Evolutionary conservation across 345 rosid species (phyloP), one percentile per base, ranked within the genome.

Genomic region (Dimocarpus longan): DNA sequence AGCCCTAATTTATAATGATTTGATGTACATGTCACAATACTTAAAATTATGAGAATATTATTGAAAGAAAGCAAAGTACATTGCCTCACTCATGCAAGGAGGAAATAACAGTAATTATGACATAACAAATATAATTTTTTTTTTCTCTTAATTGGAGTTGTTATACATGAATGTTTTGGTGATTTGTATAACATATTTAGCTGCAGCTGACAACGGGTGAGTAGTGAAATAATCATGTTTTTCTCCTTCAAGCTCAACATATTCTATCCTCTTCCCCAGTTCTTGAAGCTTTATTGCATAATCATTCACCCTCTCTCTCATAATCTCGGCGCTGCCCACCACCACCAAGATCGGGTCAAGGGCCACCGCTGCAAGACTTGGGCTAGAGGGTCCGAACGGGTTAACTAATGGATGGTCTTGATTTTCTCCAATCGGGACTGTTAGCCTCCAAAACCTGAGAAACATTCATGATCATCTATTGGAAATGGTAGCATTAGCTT

Each of bases 341-440:
- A 76, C n/a, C 28, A 66, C 74, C 44, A 57, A 28, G 39, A 72
- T 59, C 21, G 70, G 80, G 12, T 56, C 70, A 2, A 66, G 74
- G 12, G 43, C 77, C 16, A 32, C 9, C 9, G 42, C 42, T 4
- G 52, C 74, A 12, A 81, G 73, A 77, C 42, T 57, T 3, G 74
- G 74, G 24, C 80, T 37, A 6, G 18, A 26, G 11, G 77, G 68
- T 15, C 80, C 70, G 54, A 66, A 72, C 6, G 77, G 84, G 48
- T 81, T 76, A 21, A 70, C 73, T 12, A 71, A 32, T 0, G 68
- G 80, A 24, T 71, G 50, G 54, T 81, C 83, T 56, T 65, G 68
- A 6, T 26, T 71, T 8, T n/a, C 21, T 54, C 73, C 65, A 0
- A 54, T 24, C 37, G 70, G 80, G 37, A 71, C 43, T 0, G 72